Evolutionary conservation across 306 rosid genomes (phyloP).

Genomic region (Sicyos baderoa): DNA sequence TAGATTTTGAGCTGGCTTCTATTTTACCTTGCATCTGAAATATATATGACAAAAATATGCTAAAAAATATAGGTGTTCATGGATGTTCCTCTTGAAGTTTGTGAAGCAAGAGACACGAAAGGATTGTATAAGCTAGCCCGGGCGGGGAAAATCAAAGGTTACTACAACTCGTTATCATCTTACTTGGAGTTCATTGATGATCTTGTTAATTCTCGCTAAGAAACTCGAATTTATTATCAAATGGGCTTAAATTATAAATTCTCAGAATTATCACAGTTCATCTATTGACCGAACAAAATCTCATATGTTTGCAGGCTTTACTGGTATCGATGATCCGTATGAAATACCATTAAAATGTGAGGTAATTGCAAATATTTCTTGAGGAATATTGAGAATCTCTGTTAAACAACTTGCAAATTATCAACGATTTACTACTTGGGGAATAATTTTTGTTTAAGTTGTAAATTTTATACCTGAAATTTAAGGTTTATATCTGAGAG

Average conservation of each 20-base stretch:
- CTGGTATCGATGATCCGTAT: slow-evolving; percentile 79
- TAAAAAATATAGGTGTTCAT: slow-evolving; percentile 62
- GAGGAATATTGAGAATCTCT: neutral
- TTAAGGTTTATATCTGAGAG: neutral
- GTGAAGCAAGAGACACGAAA: slow-evolving; percentile 91
- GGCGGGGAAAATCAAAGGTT: slow-evolving; percentile 69
- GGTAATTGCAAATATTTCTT: slow-evolving; percentile 31
- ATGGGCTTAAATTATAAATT: neutral
- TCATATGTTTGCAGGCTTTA: slow-evolving; percentile 45
- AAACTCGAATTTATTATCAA: neutral
- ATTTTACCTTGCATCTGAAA: neutral
- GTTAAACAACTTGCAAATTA: neutral
- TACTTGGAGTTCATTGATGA: neutral
- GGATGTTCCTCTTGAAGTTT: slow-evolving; percentile 74
- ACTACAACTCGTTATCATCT: neutral
- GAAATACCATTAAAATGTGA: slow-evolving; percentile 50
- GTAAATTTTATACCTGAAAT: too few species aligned
- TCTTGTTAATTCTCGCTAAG: neutral
- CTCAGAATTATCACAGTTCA: neutral
- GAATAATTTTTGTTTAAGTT: too few species aligned
- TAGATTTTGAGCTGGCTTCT: neutral
- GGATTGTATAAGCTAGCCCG: slow-evolving; percentile 67
- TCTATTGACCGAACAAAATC: neutral
- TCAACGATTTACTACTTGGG: neutral
- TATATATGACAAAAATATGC: slow-evolving; percentile 2